Evolutionary conservation across 148 eudicot genomes (phyloP).

Genomic region (Linanthus parryae): DNA sequence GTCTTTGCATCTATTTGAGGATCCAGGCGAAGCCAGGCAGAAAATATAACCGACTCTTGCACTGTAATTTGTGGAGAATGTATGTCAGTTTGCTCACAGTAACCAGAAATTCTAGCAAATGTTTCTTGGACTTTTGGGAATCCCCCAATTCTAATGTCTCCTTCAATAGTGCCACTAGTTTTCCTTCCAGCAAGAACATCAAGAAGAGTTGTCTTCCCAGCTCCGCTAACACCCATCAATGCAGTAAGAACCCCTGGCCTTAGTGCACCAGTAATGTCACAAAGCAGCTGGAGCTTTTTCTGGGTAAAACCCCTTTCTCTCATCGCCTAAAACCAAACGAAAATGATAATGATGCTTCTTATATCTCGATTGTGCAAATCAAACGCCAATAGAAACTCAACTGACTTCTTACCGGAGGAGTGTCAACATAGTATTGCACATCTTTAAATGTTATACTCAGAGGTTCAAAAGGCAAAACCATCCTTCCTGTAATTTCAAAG

Average conservation of each 20-base stretch:
- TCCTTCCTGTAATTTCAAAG: conserved; percentile 35
- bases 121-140: conserved; percentile 67
- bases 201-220: conserved; percentile 88
- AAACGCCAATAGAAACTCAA: background rate
- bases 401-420: conserved; percentile 40
- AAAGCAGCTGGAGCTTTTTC: conserved; percentile 55
- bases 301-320: conserved; percentile 46
- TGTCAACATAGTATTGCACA: conserved; percentile 65
- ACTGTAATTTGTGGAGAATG: conserved; percentile 81
- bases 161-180: conserved; percentile 67
- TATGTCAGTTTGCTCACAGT: conserved; percentile 82
- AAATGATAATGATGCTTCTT: background rate
- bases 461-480: conserved; percentile 75
- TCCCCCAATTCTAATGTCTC: conserved; percentile 67
- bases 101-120: conserved; percentile 71
- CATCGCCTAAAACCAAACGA: conserved; percentile 42
- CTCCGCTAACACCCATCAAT: conserved; percentile 88
- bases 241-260: conserved; percentile 80
- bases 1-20: conserved; percentile 48
- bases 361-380: background rate
- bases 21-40: conserved; percentile 84
- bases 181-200: conserved; percentile 87
- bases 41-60: conserved; percentile 66
- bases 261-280: conserved; percentile 58
- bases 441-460: conserved; percentile 48